These are phyloP conservation scores for Chionographis japonica DNA, from an alignment of 106 monocot genomes.

Conservation along the genomic window DNA sequence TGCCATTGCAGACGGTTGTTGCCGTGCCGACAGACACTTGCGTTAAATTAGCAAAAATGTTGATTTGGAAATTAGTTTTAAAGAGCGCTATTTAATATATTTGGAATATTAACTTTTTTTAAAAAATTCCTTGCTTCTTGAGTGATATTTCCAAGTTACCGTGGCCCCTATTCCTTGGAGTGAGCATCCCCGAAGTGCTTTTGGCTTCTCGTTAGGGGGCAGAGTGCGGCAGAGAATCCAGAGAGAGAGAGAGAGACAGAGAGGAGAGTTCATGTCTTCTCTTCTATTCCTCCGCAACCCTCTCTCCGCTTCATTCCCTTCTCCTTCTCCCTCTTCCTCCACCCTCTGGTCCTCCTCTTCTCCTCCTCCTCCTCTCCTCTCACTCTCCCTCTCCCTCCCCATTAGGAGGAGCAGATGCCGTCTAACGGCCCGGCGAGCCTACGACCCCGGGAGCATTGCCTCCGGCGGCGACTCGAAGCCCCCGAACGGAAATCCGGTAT, in stretches of 20 bases:
- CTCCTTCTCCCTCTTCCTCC: conserved; percentile 4
- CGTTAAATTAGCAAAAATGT: too few species aligned
- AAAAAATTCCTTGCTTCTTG: too few species aligned
- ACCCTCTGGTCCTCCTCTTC: not conserved
- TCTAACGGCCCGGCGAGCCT: conserved; percentile 6
- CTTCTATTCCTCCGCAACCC: not conserved
- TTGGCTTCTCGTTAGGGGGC: too few species aligned
- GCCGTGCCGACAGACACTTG: too few species aligned
- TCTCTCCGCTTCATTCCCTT: conserved; percentile 4
- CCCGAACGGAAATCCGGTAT: conserved; percentile 31
- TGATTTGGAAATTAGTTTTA: too few species aligned
- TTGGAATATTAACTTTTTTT: too few species aligned
- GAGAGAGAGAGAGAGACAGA: conserved; percentile 7
- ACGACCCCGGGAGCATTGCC: conserved; percentile 16
- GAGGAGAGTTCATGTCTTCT: conserved; percentile 26
- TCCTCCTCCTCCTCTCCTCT: not conserved
- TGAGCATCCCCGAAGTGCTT: too few species aligned
- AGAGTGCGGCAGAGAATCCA: not conserved
- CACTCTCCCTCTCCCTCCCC: conserved; percentile 13
- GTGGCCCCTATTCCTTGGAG: too few species aligned
- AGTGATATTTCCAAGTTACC: too few species aligned
- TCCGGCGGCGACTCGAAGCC: conserved; percentile 28
- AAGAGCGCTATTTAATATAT: too few species aligned
- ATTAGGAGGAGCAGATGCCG: conserved; percentile 7
- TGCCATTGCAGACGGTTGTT: too few species aligned